These are phyloP conservation scores for Globisporangium echinulatum DNA, from an alignment of 352 stramenopile genomes.

Conservation along the genomic window DNA sequence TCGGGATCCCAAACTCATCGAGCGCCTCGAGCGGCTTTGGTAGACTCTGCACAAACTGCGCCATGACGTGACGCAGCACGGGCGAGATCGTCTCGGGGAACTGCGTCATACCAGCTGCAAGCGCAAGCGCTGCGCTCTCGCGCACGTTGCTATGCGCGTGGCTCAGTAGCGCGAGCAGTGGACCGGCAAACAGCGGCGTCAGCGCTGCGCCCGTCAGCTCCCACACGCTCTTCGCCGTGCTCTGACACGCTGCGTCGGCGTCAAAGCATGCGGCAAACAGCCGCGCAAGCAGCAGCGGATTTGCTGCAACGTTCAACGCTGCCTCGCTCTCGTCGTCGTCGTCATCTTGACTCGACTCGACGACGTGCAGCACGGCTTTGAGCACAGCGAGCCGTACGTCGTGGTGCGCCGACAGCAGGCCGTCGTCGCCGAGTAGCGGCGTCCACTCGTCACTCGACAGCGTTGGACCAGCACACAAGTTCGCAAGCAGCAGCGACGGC, in stretches of 20 bases:
- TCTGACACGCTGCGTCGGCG: conserved; percentile 42
- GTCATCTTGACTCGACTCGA: conserved; percentile 13
- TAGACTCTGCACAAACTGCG: conserved; percentile 51
- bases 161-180: conserved; percentile 65
- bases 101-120: conserved; percentile 76
- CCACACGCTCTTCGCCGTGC: conserved; percentile 62
- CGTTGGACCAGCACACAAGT: conserved; percentile 44
- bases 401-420: conserved; percentile 53
- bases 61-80: conserved; percentile 61
- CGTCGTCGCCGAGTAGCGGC: conserved; percentile 60
- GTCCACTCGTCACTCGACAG: conserved; percentile 59
- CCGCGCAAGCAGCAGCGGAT: conserved; percentile 44
- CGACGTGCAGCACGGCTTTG: conserved; percentile 51
- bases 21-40: conserved; percentile 48
- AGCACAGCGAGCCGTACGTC: conserved; percentile 54
- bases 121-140: conserved; percentile 63
- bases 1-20: conserved; percentile 72
- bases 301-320: conserved; percentile 26
- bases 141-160: conserved; percentile 73
- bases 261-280: conserved; percentile 72
- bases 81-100: conserved; percentile 70
- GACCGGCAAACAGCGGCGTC: conserved; percentile 52
- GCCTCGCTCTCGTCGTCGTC: conserved; percentile 26
- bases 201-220: conserved; percentile 39
- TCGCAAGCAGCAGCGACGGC: conserved; percentile 48